A percentile compares a stretch with the other conserved stretches of the same genome.
Conservation (phyloP, 139 green algal species). For the Desmodesmus armatus region DNA sequence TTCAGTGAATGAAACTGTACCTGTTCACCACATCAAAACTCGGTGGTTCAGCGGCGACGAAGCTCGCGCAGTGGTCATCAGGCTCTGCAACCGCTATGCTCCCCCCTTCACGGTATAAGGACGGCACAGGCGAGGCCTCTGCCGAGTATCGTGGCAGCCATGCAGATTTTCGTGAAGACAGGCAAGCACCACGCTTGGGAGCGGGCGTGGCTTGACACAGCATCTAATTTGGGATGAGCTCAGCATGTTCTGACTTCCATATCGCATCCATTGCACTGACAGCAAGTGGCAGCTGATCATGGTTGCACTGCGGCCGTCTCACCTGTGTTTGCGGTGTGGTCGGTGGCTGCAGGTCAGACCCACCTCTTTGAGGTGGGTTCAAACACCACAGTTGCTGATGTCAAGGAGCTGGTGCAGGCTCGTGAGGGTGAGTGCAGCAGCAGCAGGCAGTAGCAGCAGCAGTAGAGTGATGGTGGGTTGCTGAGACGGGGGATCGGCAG, state of each 20-base stretch:
- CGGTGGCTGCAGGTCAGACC: slow-evolving; percentile 74
- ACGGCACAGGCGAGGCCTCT: slow-evolving; percentile 63
- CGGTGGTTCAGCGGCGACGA: too few relatives aligned
- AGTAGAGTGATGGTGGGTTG: too few relatives aligned
- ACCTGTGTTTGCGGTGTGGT: neutral
- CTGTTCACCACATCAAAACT: too few relatives aligned
- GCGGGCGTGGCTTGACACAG: neutral
- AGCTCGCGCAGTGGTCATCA: too few relatives aligned
- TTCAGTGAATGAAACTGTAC: too few relatives aligned
- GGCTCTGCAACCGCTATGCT: neutral
- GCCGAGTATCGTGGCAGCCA: slow-evolving; percentile 57
- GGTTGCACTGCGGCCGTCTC: neutral
- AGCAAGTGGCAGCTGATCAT: neutral
- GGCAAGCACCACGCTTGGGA: too few relatives aligned
- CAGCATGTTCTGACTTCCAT: neutral
- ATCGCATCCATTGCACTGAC: neutral
- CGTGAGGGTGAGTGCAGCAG: slow-evolving; percentile 71
- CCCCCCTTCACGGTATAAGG: slow-evolving; percentile 56
- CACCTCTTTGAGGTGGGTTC: slow-evolving; percentile 80
- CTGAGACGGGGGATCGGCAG: too few relatives aligned
- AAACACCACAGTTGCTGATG: slow-evolving; percentile 79
- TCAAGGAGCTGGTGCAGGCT: slow-evolving; percentile 81
- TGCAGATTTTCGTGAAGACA: slow-evolving; percentile 80
- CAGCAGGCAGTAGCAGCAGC: slow-evolving; percentile 18
- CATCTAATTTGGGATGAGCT: too few relatives aligned